Evolutionary conservation across 441 rosid species (phyloP).

Genomic region (Viola pubescens): DNA sequence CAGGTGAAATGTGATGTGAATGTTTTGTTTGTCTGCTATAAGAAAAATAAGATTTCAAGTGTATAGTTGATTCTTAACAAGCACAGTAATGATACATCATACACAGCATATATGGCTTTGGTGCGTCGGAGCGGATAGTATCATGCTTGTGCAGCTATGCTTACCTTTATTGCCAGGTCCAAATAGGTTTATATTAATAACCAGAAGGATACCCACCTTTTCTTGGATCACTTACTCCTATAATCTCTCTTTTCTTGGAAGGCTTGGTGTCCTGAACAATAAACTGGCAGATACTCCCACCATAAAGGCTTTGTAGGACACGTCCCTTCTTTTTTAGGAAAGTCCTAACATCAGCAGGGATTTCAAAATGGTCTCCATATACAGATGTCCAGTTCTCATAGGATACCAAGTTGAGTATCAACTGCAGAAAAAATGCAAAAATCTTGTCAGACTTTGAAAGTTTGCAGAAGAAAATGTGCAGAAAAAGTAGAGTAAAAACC

Average conservation of each 20-base stretch:
- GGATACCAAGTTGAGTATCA: conserved; percentile 33
- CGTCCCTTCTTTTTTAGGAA: conserved; percentile 42
- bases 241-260: conserved; percentile 19
- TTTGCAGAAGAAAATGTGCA: no score
- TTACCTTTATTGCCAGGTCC: no score
- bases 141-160: no score
- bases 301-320: conserved; percentile 26
- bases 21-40: no score
- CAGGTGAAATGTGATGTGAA: no score
- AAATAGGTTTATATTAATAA: conserved; percentile 15
- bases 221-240: conserved; percentile 52
- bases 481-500: conserved; percentile 22
- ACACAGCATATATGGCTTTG: no score
- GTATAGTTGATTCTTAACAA: no score
- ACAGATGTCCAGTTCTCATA: conserved; percentile 55
- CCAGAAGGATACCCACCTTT: conserved; percentile 58
- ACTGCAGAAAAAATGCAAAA: conserved; percentile 20
- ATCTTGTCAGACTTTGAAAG: conserved; percentile 17
- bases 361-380: conserved; percentile 34
- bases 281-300: conserved; percentile 41
- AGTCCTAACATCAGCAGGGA: conserved; percentile 30
- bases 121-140: no score
- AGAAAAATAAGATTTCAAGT: no score
- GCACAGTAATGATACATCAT: no score
- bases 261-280: conserved; percentile 26